Conservation (phyloP, 1,284 basidiomycete species). For the Irpex rosettiformis region DNA sequence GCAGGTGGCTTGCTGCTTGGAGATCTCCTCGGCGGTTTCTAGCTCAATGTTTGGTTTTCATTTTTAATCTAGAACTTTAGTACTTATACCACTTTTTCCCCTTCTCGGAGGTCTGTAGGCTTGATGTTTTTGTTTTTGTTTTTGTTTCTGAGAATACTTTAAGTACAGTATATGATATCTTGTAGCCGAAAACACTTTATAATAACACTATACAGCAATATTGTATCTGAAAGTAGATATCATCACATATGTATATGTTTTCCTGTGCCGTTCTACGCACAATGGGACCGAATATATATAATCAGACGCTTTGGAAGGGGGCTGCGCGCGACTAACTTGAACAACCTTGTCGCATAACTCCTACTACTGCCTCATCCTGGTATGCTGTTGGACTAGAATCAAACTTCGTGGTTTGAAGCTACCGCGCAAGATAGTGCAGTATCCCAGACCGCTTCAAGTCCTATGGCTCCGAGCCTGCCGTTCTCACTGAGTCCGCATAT, state of each 20-base stretch:
- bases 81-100: too few species aligned
- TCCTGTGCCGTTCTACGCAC: too few species aligned
- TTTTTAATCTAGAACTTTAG: not conserved
- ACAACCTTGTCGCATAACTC: not conserved
- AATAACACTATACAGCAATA: too few species aligned
- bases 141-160: too few species aligned
- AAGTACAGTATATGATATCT: too few species aligned
- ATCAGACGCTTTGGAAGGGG: too few species aligned
- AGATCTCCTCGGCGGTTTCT: slow-evolving; percentile 15
- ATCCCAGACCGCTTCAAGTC: not conserved
- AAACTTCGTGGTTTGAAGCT: not conserved
- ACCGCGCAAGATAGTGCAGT: not conserved
- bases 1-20: slow-evolving; percentile 19
- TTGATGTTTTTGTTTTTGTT: too few species aligned
- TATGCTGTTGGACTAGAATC: not conserved
- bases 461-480: slow-evolving; percentile 45
- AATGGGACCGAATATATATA: not conserved
- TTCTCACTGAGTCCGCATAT: slow-evolving; percentile 76
- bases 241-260: too few species aligned
- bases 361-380: not conserved
- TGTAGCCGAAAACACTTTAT: too few species aligned
- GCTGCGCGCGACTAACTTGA: slow-evolving; percentile 1
- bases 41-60: not conserved
- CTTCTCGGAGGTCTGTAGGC: too few species aligned
- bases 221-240: too few species aligned